Base-by-base conservation (phyloP, 306 rosid genomes). In the Adenanthera pavonina region DNA sequence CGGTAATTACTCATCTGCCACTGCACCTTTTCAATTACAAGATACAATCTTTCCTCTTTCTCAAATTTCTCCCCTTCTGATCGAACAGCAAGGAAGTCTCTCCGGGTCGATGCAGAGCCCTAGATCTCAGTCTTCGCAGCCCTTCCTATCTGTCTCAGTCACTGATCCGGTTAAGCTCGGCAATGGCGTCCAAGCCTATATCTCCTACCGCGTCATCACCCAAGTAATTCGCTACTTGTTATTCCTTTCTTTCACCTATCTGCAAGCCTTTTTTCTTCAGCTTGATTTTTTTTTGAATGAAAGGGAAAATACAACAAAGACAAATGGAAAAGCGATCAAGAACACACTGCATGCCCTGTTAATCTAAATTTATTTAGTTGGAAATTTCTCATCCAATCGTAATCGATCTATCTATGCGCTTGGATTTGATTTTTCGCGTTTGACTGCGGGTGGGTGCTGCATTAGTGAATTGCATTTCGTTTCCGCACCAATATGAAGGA, bases 111-210 rank as follows among this genome's bases (percentile, higher is more conserved):
- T 92, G 38, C 94, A 77, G 81, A 95, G 98, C 92, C 98, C 98
- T 87, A 95, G 99, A 93, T 95, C 98, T 80, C 97, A 94, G 68
- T 87, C 91, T 3, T 90, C 98, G 47, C 94, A 86, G 85, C 98
- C 94, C 6, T 87, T 81, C 80, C 94, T 95, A 19, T 92, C 92
- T 9, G 99, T 95, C 70, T 92, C 91, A 11, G 96, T 95, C 38
- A 88, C 94, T 46, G 99, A 95, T 90, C 98, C 98, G 53, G 98
- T 95, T 76, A 95, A 95, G 85, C 92, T 95, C 79, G 98, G 99
- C 84, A 95, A 93, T 92, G 99, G 99, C 86, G 98, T 95, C 80
- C 99, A 95, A 83, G 90, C 99, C 48, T 95, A 93, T 78, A 89
- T 95, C 86, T 95, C 99, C 35, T 95, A 95, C 81, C 94, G 99